A percentile compares a stretch with the other conserved stretches of the same genome.
These are phyloP conservation scores for Melastoma candidum DNA, from an alignment of 441 rosid species.

Conservation along the genomic window DNA sequence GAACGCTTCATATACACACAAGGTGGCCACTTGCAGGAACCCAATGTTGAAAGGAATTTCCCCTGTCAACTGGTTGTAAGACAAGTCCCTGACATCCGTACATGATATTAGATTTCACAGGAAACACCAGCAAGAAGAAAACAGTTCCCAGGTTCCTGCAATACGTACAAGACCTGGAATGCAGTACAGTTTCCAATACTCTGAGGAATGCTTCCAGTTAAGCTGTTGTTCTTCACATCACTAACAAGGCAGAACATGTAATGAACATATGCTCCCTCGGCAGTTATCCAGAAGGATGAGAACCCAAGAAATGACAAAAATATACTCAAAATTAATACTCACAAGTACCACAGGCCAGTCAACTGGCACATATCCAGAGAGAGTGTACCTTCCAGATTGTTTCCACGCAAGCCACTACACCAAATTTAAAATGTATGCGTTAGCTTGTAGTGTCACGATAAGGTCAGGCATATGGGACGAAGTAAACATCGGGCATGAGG, in stretches of 20 bases:
- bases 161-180: slow-evolving; percentile 95
- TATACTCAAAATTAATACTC: slow-evolving; percentile 28
- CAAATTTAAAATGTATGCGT: neutral
- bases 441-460: no score
- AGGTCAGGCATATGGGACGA: no score
- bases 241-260: slow-evolving; percentile 20
- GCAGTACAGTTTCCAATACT: slow-evolving; percentile 88
- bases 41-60: slow-evolving; percentile 94
- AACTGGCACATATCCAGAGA: slow-evolving; percentile 89
- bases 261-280: neutral
- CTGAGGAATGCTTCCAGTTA: slow-evolving; percentile 79
- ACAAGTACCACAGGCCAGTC: slow-evolving; percentile 93
- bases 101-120: slow-evolving; percentile 2
- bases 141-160: slow-evolving; percentile 8
- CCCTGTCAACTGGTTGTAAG: slow-evolving; percentile 82
- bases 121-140: neutral
- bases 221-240: slow-evolving; percentile 89
- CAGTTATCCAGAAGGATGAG: neutral
- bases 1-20: slow-evolving; percentile 36
- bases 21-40: slow-evolving; percentile 91
- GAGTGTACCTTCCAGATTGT: slow-evolving; percentile 70
- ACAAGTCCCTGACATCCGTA: slow-evolving; percentile 59
- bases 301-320: neutral
- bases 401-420: slow-evolving; percentile 74
- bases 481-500: neutral